A percentile compares a stretch with the other conserved stretches of the same genome.
Evolutionary conservation across 768 basidiomycete genomes (phyloP).

Genomic region (Asterophora lycoperdoides): DNA sequence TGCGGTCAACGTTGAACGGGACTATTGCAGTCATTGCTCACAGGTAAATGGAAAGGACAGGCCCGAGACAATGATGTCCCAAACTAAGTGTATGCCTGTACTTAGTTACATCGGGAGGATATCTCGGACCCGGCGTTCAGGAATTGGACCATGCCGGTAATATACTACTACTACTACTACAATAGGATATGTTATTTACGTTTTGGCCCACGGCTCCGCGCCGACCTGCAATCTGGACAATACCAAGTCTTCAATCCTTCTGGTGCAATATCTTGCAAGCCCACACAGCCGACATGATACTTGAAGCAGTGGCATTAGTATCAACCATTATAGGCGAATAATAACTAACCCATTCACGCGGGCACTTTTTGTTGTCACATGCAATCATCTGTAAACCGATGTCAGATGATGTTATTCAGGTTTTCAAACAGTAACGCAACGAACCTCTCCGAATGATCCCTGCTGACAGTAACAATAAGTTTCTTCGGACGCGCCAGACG

Average conservation of each 20-base stretch:
- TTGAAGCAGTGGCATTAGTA: slow-evolving; percentile 22
- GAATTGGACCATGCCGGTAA: too few species aligned
- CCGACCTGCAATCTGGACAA: slow-evolving; percentile 58
- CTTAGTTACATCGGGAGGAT: too few species aligned
- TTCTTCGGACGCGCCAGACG: slow-evolving; percentile 28
- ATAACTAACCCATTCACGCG: slow-evolving; percentile 75
- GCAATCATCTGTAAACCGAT: slow-evolving; percentile 66
- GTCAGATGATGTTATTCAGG: background rate
- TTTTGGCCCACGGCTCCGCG: slow-evolving; percentile 26
- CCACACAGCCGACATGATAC: slow-evolving; percentile 74
- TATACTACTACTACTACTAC: too few species aligned
- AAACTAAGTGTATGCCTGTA: too few species aligned
- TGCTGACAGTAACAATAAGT: slow-evolving; percentile 81
- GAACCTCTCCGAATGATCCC: slow-evolving; percentile 75
- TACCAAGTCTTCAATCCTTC: slow-evolving; percentile 58
- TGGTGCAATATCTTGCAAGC: slow-evolving; percentile 48
- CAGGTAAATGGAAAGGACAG: too few species aligned
- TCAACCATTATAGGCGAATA: background rate
- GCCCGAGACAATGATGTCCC: too few species aligned
- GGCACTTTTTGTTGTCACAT: slow-evolving; percentile 71
- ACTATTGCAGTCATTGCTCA: too few species aligned
- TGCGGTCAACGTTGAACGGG: too few species aligned
- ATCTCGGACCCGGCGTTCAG: too few species aligned
- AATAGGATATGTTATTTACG: slow-evolving; percentile 14
- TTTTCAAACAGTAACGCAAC: slow-evolving; percentile 17